Conservation (phyloP, 331 rosid genomes). For the Malus hybrid region DNA sequence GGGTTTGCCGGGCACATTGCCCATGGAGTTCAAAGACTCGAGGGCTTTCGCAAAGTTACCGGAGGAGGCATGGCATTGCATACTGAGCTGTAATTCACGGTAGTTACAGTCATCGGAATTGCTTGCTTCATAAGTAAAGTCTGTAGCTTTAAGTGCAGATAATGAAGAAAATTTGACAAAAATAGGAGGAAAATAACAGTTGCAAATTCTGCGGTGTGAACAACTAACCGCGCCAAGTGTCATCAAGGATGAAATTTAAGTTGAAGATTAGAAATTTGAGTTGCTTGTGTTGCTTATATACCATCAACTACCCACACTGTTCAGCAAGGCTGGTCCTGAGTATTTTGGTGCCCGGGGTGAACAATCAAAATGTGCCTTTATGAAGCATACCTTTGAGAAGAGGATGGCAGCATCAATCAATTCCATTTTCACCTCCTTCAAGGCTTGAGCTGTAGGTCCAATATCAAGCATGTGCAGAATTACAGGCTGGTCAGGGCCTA, state of each 20-base stretch:
- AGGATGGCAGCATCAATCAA: conserved; percentile 62
- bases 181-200: not conserved
- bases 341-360: no score
- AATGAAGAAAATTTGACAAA: conserved; percentile 4
- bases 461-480: conserved; percentile 74
- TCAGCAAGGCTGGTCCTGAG: no score
- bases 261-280: not conserved
- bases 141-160: conserved; percentile 16
- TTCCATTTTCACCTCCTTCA: conserved; percentile 64
- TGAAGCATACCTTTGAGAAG: conserved; percentile 53
- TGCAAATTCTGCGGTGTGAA: not conserved
- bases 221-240: not conserved
- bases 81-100: conserved; percentile 17
- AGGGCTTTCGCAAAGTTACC: conserved; percentile 29
- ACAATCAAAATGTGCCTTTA: not conserved
- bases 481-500: conserved; percentile 65
- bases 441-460: conserved; percentile 47
- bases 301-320: no score
- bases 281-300: not conserved
- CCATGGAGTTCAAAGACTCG: conserved; percentile 28
- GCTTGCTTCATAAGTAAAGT: conserved; percentile 5
- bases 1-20: conserved; percentile 25
- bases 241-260: not conserved
- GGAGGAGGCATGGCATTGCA: conserved; percentile 28
- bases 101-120: conserved; percentile 3